Conservation (phyloP, 106 monocot species). For the Cymbidium sinense region DNA sequence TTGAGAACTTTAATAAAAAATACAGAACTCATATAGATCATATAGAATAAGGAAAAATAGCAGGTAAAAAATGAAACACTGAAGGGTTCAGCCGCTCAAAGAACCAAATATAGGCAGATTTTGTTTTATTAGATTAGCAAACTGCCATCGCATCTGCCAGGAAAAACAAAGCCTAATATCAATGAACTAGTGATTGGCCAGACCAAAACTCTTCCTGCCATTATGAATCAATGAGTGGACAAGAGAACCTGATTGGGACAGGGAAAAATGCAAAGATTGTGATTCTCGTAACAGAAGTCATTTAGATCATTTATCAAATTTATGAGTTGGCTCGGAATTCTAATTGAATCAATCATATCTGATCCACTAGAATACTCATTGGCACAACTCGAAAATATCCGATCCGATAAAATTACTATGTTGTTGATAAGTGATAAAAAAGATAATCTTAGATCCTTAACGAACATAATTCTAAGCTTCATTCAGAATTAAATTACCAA, state of each 20-base stretch:
- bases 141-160: neutral
- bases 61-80: neutral
- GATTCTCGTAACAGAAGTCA: no score
- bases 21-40: neutral
- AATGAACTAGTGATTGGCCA: neutral
- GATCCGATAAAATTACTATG: neutral
- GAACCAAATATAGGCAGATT: neutral
- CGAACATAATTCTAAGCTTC: no score
- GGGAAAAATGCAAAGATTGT: no score
- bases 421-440: neutral
- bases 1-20: neutral
- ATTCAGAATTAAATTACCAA: no score
- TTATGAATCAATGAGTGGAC: no score
- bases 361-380: neutral
- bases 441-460: neutral
- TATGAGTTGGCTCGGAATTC: neutral
- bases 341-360: neutral
- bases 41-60: neutral
- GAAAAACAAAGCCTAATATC: neutral
- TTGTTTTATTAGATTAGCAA: neutral
- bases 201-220: no score
- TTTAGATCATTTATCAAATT: no score
- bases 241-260: no score
- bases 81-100: neutral
- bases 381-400: neutral